Percentiles rank a stretch among this genome's conserved stretches.
Conservation (phyloP, 1,139 yeast genomes). For the Geotrichum citri-aurantii region DNA sequence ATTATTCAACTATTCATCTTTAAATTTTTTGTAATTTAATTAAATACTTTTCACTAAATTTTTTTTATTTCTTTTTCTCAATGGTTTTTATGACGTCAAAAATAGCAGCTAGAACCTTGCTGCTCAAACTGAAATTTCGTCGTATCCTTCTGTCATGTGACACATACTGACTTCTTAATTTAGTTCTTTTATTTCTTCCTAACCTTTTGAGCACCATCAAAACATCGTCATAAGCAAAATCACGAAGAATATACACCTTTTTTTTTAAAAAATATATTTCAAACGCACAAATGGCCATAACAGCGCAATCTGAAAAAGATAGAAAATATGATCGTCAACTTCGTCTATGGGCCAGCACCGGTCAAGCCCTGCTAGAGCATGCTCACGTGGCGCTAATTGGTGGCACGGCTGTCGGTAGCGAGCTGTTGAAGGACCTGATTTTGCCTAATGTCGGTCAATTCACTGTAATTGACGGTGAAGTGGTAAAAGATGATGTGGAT, state of each 20-base stretch:
- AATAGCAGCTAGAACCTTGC: too few species aligned
- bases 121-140: too few species aligned
- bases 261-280: too few species aligned
- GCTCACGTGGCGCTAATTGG: constrained; percentile 61
- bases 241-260: not conserved
- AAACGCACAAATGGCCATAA: not conserved
- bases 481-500: constrained; percentile 42
- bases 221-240: not conserved
- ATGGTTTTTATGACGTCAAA: too few species aligned
- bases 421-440: constrained; percentile 68
- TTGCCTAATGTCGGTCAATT: constrained; percentile 73
- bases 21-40: too few species aligned
- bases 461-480: constrained; percentile 49
- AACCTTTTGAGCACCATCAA: not conserved
- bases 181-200: not conserved
- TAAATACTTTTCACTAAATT: not conserved
- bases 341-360: constrained; percentile 77
- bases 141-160: not conserved
- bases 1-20: not conserved
- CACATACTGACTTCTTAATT: not conserved
- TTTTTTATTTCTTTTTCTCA: not conserved
- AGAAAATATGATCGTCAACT: constrained; percentile 73
- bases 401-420: constrained; percentile 58
- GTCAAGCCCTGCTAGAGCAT: constrained; percentile 58
- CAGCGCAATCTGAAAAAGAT: constrained; percentile 26